Evolutionary conservation across 1,139 yeast species (phyloP), one percentile per base, ranked within the genome.

Genomic region (Kluyveromyces marxianus): DNA sequence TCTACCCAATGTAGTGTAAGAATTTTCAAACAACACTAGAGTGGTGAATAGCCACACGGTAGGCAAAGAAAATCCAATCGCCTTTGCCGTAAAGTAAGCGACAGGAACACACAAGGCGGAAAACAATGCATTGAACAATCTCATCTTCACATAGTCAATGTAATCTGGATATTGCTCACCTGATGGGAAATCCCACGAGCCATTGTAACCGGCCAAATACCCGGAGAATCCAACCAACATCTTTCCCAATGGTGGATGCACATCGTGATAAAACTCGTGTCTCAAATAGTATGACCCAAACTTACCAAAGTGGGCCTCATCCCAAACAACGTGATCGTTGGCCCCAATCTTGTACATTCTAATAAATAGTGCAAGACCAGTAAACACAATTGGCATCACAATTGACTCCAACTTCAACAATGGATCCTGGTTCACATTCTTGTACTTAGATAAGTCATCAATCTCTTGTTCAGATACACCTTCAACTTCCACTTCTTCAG

Each of bases 171-270:
- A 94, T 45, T 67, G 69, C 48, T 79, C 78, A 48, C 98, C 97
- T 45, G 95, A 83, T 42, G 89, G 90, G 70, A 94, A 94, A 59
- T 83, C 94, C 82, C 94, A 94, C 2, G 95, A 82, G 35, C 98
- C 98, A 64, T 92, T 86, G 71, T 89, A 92, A 41, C 95, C 95
- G 34, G 97, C 97, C 54, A 94, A 62, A 61, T 84, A 89, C 14
- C 98, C 99, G 10, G 96, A 86, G 37, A 94, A 72, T 1, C 97
- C 99, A 53, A 90, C 90, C 52, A 94, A 75, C 96, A 94, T 89
- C 68, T 94, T 94, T 8, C 42, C 89, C 51, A 83, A 66, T 2
- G 92, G 92, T n/a, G 92, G 92, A 59, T 83, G 92, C 4, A 83
- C 89, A 62, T 83, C 92, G 55, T 81, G 84, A 59, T 83, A 83